These are phyloP conservation scores for Stentor coeruleus DNA, from an alignment of 73 alveolate genomes.

Conservation along the genomic window DNA sequence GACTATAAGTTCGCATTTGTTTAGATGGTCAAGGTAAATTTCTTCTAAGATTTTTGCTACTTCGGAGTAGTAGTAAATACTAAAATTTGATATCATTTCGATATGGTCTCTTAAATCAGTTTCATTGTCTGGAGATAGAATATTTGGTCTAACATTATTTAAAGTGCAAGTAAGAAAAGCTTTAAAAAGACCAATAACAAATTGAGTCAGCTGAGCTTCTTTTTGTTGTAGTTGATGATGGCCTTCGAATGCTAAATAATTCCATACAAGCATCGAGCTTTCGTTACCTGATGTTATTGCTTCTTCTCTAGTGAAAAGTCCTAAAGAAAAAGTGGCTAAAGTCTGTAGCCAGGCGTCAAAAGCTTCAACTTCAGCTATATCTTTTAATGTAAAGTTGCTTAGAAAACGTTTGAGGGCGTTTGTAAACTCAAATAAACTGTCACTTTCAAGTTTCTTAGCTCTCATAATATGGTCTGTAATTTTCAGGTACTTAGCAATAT, in stretches of 20 bases:
- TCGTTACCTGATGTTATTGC: not conserved
- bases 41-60: not conserved
- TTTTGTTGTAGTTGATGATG: not conserved
- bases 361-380: not conserved
- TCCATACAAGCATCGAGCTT: not conserved
- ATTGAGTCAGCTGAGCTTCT: not conserved
- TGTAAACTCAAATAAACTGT: not conserved
- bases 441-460: not conserved
- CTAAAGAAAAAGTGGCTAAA: constrained; percentile 13
- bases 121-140: not conserved
- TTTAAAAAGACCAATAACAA: not conserved
- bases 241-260: not conserved
- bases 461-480: not conserved
- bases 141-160: not conserved
- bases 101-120: not conserved
- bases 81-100: not conserved
- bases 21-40: not conserved
- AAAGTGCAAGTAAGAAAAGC: not conserved
- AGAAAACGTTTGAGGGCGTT: not conserved
- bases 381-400: not conserved
- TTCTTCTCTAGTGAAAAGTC: not conserved
- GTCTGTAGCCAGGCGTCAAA: not conserved
- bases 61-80: not conserved
- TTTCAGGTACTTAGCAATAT: not conserved
- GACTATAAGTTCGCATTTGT: not conserved